These are phyloP conservation scores for Graphilbum fragrans DNA, from an alignment of 2,329 filamentous ascomycete genomes.

Conservation along the genomic window DNA sequence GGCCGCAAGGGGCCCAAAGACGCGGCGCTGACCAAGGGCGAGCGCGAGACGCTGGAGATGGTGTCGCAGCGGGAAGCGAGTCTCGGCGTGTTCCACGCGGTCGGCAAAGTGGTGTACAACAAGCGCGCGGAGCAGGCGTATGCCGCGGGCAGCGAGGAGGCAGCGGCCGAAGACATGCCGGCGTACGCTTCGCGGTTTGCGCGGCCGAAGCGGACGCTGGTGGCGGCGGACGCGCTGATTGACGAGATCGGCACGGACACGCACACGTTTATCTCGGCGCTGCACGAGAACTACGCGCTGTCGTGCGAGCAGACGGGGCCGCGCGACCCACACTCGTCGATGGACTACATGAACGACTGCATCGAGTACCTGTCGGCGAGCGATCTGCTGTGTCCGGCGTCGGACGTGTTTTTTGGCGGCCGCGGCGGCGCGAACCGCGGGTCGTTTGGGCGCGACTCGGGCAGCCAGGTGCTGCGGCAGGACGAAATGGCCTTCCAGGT, in stretches of 20 bases:
- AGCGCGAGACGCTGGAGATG: conserved; percentile 66
- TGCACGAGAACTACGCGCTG: conserved; percentile 69
- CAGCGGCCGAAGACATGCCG: conserved; percentile 43
- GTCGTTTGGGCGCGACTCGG: conserved; percentile 40
- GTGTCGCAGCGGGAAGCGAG: conserved; percentile 81
- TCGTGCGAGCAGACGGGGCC: conserved; percentile 57
- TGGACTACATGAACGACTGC: conserved; percentile 74
- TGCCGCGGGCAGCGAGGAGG: conserved; percentile 22
- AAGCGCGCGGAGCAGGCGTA: conserved; percentile 55
- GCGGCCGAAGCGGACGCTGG: conserved; percentile 50
- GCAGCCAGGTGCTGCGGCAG: conserved; percentile 68
- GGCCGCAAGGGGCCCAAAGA: conserved; percentile 49
- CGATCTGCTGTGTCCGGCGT: conserved; percentile 69
- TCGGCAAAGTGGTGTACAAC: conserved; percentile 94
- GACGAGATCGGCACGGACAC: conserved; percentile 91
- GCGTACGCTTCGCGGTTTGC: conserved; percentile 38
- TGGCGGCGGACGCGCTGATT: conserved; percentile 64
- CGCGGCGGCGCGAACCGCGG: conserved; percentile 22
- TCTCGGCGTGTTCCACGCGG: conserved; percentile 88
- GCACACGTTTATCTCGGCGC: conserved; percentile 25
- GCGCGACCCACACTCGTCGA: conserved; percentile 43
- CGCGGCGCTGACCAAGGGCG: conserved; percentile 55
- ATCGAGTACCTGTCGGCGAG: conserved; percentile 78
- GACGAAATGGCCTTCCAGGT: conserved; percentile 92
- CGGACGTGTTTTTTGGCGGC: conserved; percentile 54